phyloP scores from a whole-genome alignment of 2,329 filamentous ascomycete species.

The Cucurbitaria berberidis region DNA sequence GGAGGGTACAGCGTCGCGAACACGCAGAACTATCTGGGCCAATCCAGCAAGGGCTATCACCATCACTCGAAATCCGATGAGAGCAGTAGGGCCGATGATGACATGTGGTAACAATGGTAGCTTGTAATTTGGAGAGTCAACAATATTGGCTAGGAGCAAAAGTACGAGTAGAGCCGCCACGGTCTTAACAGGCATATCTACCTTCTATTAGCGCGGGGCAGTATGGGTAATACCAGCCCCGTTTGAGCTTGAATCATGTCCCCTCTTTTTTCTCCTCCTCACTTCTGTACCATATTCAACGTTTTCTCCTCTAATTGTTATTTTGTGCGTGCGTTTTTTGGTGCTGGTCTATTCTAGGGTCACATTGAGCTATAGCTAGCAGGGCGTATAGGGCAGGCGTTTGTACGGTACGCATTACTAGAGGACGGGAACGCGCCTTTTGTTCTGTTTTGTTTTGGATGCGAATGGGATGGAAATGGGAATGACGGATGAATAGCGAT shows the following conservation, averaged over 20 bases:
- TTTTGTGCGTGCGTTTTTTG: not conserved
- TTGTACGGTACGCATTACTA: not conserved
- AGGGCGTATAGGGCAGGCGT: not conserved
- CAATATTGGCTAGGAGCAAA: not conserved
- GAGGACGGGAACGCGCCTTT: no score
- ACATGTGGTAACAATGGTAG: conserved; percentile 45
- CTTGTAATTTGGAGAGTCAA: not conserved
- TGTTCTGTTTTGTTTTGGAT: no score
- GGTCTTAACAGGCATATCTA: not conserved
- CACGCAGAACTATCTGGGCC: conserved; percentile 45
- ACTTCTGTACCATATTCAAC: not conserved
- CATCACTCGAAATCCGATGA: conserved; percentile 39
- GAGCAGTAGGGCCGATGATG: conserved; percentile 40
- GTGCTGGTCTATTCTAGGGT: not conserved
- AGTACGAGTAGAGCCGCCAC: not conserved
- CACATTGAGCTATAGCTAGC: no score
- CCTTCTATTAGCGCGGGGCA: not conserved
- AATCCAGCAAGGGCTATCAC: conserved; percentile 33
- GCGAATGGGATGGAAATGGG: no score
- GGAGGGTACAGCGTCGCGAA: conserved; percentile 47
- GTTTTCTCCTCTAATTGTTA: not conserved
- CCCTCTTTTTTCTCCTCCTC: not conserved
- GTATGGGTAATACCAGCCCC: no score
- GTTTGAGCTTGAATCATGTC: no score
- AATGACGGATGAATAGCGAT: not conserved